Conservation (phyloP, 2,329 filamentous ascomycete genomes). For the Xylariaceae sp. region DNA sequence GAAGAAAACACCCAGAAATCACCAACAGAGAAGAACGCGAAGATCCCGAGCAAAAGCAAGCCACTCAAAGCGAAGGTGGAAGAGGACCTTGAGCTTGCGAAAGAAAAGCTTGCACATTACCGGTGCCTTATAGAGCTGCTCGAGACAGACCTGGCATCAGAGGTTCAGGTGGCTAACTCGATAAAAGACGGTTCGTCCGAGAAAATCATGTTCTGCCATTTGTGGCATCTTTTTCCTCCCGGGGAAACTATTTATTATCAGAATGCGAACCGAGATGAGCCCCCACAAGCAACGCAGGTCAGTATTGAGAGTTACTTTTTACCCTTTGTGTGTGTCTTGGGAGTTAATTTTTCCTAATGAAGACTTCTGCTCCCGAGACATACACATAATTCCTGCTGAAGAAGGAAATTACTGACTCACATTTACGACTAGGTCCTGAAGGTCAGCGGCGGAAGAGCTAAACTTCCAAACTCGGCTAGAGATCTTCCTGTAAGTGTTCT, state of each 20-base stretch:
- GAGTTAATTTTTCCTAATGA: too few species aligned
- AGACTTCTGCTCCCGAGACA: too few species aligned
- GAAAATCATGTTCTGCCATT: constrained; percentile 10
- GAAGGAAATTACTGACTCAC: too few species aligned
- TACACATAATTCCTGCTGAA: too few species aligned
- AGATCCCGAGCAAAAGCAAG: not conserved
- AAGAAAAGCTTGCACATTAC: constrained; percentile 11
- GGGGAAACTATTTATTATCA: constrained; percentile 14
- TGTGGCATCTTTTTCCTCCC: constrained; percentile 16
- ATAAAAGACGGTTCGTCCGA: constrained; percentile 3
- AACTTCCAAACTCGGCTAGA: constrained; percentile 5
- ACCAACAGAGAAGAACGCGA: not conserved
- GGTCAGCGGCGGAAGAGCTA: constrained; percentile 13
- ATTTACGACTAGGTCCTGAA: constrained; percentile 14
- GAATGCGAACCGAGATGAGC: constrained; percentile 9
- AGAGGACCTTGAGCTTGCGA: constrained; percentile 3
- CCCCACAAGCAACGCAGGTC: constrained; percentile 8
- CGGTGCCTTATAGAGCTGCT: constrained; percentile 13
- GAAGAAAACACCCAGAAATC: not conserved
- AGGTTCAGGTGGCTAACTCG: constrained; percentile 8
- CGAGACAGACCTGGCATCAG: constrained; percentile 10
- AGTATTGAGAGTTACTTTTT: too few species aligned
- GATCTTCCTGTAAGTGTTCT: constrained; percentile 2
- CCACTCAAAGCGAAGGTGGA: not conserved
- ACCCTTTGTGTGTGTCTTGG: too few species aligned